Base-by-base conservation (phyloP, 2,329 filamentous ascomycete species). In the Ilyonectria mors-panacis region DNA sequence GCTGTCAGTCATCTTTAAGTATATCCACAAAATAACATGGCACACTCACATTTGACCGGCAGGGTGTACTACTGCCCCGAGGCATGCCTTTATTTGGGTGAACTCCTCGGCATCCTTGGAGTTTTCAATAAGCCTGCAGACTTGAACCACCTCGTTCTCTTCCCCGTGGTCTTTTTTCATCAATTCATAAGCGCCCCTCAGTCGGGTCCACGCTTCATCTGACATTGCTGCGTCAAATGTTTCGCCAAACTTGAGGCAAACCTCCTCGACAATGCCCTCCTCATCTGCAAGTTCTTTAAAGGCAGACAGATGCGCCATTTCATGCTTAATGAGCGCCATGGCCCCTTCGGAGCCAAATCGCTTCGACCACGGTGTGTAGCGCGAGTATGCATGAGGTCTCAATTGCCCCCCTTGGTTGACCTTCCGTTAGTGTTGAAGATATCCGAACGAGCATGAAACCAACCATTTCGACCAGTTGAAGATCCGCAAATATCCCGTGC, bases 151-250 rank as follows among this genome's bases (percentile, higher is more conserved):
- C 15, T 63, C 64, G 17, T 63, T 45, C 3, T 66, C 64, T 13
- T 63, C 59, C 28, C 64, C 64, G 30, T 66, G 64, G 30, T 66
- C 64, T 12, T 48, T 63, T 44, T 63, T 63, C 64, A 66, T 63
- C 44, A 23, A n/a, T 19, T 63, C 58, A 19, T 66, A 66, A 2
- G 44, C 30, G 8, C 54, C 54, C 37, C 37, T 63, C 21, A 66
- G 48, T 28, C 64, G 28, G 19, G 17, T 19, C 64, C 64, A 66
- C 6, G 64, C 64, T 39, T 66, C 64, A 6, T 66, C 64, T 13
- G 64, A 53, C 64, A 66, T 66, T 28, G 64, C 64, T 3, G 64
- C 64, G 33, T 66, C 64, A 35, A 66, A 66, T 4, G 59, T 66
- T n/a, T 66, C 59, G 6, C 64, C 64, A 42, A 59, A 48, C 54